Evolutionary conservation across 1,284 basidiomycete genomes (phyloP).

Genomic region (Coniferiporia sulphurascens): DNA sequence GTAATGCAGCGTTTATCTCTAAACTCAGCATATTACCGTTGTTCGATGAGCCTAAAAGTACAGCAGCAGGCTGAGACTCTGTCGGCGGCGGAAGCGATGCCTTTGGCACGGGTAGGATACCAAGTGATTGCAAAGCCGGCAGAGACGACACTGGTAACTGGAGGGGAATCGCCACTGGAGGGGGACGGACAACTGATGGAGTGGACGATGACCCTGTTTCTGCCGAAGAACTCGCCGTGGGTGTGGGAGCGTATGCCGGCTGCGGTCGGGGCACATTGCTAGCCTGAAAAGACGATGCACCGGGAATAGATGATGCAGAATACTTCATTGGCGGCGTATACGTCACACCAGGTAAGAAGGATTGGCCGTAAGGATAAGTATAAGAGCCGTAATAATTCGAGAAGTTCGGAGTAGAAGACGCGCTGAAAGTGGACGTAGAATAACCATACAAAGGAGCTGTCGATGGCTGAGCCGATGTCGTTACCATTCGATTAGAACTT

Average conservation of each 20-base stretch:
- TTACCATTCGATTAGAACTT: conserved; percentile 1
- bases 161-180: conserved; percentile 57
- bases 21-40: conserved; percentile 66
- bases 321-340: conserved; percentile 27
- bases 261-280: conserved; percentile 28
- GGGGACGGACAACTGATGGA: conserved; percentile 31
- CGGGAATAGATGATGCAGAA: conserved; percentile 46
- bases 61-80: conserved; percentile 60
- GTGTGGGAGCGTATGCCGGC: conserved; percentile 27
- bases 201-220: conserved; percentile 27
- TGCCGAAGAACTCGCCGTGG: conserved; percentile 21
- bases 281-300: conserved; percentile 6
- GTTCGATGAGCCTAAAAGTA: conserved; percentile 60
- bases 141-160: conserved; percentile 67
- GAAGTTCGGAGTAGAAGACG: conserved; percentile 27
- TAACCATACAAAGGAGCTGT: conserved; percentile 14
- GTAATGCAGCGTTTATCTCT: conserved; percentile 67
- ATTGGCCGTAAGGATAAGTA: conserved; percentile 34
- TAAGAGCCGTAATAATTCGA: conserved; percentile 35
- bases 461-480: conserved; percentile 17
- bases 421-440: conserved; percentile 20
- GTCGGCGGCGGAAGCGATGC: conserved; percentile 48
- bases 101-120: conserved; percentile 68
- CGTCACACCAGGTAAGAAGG: conserved; percentile 22
- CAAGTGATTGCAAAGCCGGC: conserved; percentile 60